These are phyloP conservation scores for Arctium lappa DNA, from an alignment of 129 eudicot species.

Conservation along the genomic window DNA sequence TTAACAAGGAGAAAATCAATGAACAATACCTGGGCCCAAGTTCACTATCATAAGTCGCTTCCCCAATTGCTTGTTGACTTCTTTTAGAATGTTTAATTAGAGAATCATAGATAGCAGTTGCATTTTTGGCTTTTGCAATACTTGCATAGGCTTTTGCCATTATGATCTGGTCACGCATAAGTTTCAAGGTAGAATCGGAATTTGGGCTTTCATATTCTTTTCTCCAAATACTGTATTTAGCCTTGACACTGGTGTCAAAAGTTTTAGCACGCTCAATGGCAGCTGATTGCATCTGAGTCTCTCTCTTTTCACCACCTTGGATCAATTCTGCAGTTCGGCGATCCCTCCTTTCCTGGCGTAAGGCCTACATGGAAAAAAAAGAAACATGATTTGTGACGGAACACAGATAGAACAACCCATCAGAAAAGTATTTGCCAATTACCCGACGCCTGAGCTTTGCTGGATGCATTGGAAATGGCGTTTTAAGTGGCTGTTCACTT, in stretches of 20 bases:
- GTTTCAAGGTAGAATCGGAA: conserved; percentile 86
- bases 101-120: conserved; percentile 56
- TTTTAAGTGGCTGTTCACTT: conserved; percentile 31
- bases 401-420: neutral
- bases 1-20: neutral
- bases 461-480: conserved; percentile 50
- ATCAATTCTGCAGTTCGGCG: conserved; percentile 66
- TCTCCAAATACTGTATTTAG: conserved; percentile 93
- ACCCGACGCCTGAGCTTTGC: conserved; percentile 81
- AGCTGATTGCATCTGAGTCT: conserved; percentile 66
- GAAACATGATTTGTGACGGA: neutral
- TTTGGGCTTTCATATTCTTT: conserved; percentile 88
- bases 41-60: conserved; percentile 79
- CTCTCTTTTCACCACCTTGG: conserved; percentile 53
- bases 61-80: conserved; percentile 67
- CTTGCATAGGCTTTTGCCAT: conserved; percentile 97
- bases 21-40: conserved; percentile 66
- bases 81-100: conserved; percentile 64
- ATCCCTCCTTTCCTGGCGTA: conserved; percentile 80
- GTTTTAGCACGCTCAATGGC: conserved; percentile 70
- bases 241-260: conserved; percentile 68
- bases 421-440: conserved; percentile 7
- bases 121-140: conserved; percentile 82
- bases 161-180: conserved; percentile 94
- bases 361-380: conserved; percentile 43